These are phyloP conservation scores for Eimeria brunetti DNA, from an alignment of 169 alveolate genomes.

Conservation along the genomic window DNA sequence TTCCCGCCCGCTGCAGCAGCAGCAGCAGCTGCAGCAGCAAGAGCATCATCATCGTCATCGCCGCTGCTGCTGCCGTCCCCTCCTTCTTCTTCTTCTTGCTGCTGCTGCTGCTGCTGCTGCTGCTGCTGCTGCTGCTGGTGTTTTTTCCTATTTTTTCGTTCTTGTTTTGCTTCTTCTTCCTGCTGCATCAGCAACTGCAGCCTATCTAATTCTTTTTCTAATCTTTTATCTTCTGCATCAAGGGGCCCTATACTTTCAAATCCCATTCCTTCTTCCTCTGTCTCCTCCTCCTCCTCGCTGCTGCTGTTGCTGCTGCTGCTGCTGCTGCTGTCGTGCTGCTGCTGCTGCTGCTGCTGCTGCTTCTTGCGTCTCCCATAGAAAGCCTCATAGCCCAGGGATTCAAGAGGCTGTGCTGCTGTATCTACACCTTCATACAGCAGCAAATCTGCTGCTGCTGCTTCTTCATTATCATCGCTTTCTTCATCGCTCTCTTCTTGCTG, in stretches of 20 bases:
- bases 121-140: background rate
- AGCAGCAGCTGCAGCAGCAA: constrained; percentile 21
- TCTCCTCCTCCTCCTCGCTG: constrained; percentile 11
- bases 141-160: background rate
- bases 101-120: background rate
- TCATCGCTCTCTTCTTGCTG: constrained; percentile 39
- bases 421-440: constrained; percentile 37
- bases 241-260: background rate
- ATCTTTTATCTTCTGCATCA: constrained; percentile 61
- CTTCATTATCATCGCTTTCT: constrained; percentile 31
- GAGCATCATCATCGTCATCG: background rate
- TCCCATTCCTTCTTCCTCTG: background rate
- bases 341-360: constrained; percentile 4
- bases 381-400: background rate
- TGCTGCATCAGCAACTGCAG: constrained; percentile 20
- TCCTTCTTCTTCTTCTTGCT: background rate
- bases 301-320: constrained; percentile 16
- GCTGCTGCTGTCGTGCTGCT: constrained; percentile 13
- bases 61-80: background rate
- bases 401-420: background rate
- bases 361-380: background rate
- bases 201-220: constrained; percentile 38
- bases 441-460: constrained; percentile 54
- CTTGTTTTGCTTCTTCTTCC: constrained; percentile 17
- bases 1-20: background rate